phyloP scores from a whole-genome alignment of 768 basidiomycete genomes.

The Xanthoconium purpureum region DNA sequence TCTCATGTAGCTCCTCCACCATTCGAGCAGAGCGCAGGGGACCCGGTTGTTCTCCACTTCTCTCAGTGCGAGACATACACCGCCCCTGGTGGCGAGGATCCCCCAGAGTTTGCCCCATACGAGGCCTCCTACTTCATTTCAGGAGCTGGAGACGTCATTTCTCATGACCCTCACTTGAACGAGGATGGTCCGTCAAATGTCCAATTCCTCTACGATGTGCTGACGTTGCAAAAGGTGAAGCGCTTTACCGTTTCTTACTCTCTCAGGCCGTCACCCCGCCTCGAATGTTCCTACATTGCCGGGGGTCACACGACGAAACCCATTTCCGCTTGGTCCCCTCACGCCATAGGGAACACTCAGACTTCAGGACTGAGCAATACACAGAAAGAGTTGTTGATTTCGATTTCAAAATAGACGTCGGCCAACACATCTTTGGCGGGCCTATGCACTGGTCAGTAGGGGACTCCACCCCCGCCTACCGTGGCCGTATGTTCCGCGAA shows the following conservation, averaged over 20 bases:
- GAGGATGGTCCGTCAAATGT: conserved; percentile 46
- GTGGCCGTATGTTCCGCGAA: conserved; percentile 61
- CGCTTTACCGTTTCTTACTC: conserved; percentile 71
- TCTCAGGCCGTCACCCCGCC: conserved; percentile 50
- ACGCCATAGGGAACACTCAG: conserved; percentile 33
- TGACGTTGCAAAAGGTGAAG: conserved; percentile 47
- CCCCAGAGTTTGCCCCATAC: conserved; percentile 63
- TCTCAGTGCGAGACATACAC: conserved; percentile 19
- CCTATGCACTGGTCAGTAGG: conserved; percentile 57
- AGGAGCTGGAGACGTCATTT: conserved; percentile 51
- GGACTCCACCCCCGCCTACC: conserved; percentile 62
- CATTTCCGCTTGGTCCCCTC: conserved; percentile 45
- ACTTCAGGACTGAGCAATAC: conserved; percentile 46
- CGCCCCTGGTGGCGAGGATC: conserved; percentile 42
- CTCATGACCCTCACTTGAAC: conserved; percentile 70
- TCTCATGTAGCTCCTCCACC: conserved; percentile 18
- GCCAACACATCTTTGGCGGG: conserved; percentile 38
- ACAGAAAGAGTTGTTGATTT: conserved; percentile 64
- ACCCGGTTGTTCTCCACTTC: conserved; percentile 25
- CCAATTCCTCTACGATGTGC: not conserved
- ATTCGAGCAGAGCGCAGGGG: conserved; percentile 27
- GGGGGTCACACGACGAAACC: conserved; percentile 56
- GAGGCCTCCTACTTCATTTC: conserved; percentile 56
- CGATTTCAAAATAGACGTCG: conserved; percentile 61
- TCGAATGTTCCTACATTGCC: conserved; percentile 43